Evolutionary conservation across 1,284 basidiomycete species (phyloP).

Genomic region (Inonotus hispidus): DNA sequence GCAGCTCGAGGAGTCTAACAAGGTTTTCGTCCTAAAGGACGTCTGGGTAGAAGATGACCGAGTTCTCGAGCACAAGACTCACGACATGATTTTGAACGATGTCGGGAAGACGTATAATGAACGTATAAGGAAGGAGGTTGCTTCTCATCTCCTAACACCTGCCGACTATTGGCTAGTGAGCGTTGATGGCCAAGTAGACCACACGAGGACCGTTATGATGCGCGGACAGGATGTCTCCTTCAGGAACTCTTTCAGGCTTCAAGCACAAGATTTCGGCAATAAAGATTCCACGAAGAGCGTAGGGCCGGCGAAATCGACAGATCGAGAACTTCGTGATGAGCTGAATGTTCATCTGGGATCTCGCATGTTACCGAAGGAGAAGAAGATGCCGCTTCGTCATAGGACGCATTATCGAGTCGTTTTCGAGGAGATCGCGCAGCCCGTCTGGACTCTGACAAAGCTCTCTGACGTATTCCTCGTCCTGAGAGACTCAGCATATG

Average conservation of each 20-base stretch:
- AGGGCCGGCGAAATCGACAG: not conserved
- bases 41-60: slow-evolving; percentile 2
- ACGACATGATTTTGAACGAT: not conserved
- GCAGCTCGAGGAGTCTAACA: not conserved
- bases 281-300: not conserved
- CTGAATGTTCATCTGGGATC: too few relatives aligned
- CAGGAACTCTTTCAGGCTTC: not conserved
- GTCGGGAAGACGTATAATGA: not conserved
- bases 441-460: too few relatives aligned
- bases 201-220: slow-evolving; percentile 8
- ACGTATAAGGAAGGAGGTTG: not conserved
- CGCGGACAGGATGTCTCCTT: not conserved
- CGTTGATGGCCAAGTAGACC: slow-evolving; percentile 1
- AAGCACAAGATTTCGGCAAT: not conserved
- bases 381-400: too few relatives aligned
- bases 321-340: too few relatives aligned
- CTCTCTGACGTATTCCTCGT: not conserved
- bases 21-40: not conserved
- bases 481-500: not conserved
- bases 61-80: not conserved
- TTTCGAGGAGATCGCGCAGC: too few relatives aligned
- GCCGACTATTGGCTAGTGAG: not conserved
- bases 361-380: too few relatives aligned
- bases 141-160: not conserved
- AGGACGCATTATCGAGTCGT: too few relatives aligned